These are phyloP conservation scores for Termitomyces sp. DNA, from an alignment of 768 basidiomycete species.

Conservation along the genomic window DNA sequence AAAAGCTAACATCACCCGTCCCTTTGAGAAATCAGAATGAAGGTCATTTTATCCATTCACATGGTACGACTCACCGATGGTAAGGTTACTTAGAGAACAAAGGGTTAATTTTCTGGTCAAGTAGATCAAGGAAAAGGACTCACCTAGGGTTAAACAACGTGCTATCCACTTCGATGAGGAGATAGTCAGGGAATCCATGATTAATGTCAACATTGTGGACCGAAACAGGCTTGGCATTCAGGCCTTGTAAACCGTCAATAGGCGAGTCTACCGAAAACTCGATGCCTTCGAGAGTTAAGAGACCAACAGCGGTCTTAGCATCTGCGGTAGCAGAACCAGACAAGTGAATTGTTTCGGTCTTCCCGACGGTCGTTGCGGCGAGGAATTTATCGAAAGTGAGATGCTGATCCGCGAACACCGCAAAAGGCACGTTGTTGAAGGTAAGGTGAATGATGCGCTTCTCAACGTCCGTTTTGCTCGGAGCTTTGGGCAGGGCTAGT, in stretches of 20 bases:
- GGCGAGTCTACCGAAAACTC: slow-evolving; percentile 55
- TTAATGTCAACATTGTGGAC: slow-evolving; percentile 62
- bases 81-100: slow-evolving; percentile 31
- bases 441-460: slow-evolving; percentile 57
- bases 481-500: slow-evolving; percentile 54
- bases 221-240: slow-evolving; percentile 53
- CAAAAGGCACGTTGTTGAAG: slow-evolving; percentile 60
- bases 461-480: slow-evolving; percentile 59
- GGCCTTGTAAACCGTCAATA: slow-evolving; percentile 63
- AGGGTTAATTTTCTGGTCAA: slow-evolving; percentile 17
- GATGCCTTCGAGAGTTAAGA: slow-evolving; percentile 55
- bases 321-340: slow-evolving; percentile 55
- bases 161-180: slow-evolving; percentile 65
- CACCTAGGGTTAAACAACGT: slow-evolving; percentile 66
- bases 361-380: slow-evolving; percentile 53
- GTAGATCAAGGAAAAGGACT: slow-evolving; percentile 9
- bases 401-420: slow-evolving; percentile 46
- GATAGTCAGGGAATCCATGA: slow-evolving; percentile 60
- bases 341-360: slow-evolving; percentile 42
- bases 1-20: slow-evolving; percentile 63
- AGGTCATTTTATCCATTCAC: background rate
- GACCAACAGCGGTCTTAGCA: slow-evolving; percentile 63
- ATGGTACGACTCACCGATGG: slow-evolving; percentile 31
- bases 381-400: slow-evolving; percentile 59
- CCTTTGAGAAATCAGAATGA: slow-evolving; percentile 38